Percentiles rank a stretch among this genome's conserved stretches.
These are phyloP conservation scores for Fusarium multiceps DNA, from an alignment of 2,329 filamentous ascomycete species.

Conservation along the genomic window DNA sequence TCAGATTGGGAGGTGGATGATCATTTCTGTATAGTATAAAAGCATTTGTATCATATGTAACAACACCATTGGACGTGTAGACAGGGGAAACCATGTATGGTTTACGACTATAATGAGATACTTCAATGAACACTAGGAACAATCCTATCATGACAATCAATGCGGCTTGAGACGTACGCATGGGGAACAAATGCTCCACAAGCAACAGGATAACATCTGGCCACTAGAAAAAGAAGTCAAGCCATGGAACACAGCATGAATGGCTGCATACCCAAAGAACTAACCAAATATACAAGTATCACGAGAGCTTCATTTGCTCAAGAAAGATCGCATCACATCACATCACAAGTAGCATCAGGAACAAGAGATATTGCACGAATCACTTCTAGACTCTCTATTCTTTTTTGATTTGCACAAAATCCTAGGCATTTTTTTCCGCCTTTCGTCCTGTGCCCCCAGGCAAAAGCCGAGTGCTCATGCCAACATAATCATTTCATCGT, in stretches of 20 bases:
- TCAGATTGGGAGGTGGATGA: background rate
- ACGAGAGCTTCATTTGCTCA: slow-evolving; percentile 1
- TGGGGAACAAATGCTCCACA: background rate
- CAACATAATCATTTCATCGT: slow-evolving; percentile 59
- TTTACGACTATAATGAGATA: background rate
- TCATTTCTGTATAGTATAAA: background rate
- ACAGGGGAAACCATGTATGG: background rate
- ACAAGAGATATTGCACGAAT: slow-evolving; percentile 46
- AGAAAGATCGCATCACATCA: background rate
- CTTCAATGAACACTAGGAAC: background rate
- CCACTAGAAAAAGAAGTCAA: background rate
- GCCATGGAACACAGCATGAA: background rate
- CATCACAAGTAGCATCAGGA: slow-evolving; percentile 1
- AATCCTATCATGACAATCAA: background rate
- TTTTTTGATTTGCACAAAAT: slow-evolving; percentile 60
- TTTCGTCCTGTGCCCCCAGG: slow-evolving; percentile 58
- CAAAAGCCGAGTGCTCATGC: slow-evolving; percentile 58
- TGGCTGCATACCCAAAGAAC: rapidly evolving
- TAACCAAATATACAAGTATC: background rate
- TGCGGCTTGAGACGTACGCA: background rate
- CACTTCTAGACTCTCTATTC: slow-evolving; percentile 63
- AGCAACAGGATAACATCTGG: background rate
- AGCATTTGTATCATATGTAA: slow-evolving; percentile 31
- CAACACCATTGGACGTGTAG: slow-evolving; percentile 13
- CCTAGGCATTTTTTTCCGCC: slow-evolving; percentile 53